These are phyloP conservation scores for Laguncularia racemosa DNA, from an alignment of 345 rosid genomes.

Conservation along the genomic window DNA sequence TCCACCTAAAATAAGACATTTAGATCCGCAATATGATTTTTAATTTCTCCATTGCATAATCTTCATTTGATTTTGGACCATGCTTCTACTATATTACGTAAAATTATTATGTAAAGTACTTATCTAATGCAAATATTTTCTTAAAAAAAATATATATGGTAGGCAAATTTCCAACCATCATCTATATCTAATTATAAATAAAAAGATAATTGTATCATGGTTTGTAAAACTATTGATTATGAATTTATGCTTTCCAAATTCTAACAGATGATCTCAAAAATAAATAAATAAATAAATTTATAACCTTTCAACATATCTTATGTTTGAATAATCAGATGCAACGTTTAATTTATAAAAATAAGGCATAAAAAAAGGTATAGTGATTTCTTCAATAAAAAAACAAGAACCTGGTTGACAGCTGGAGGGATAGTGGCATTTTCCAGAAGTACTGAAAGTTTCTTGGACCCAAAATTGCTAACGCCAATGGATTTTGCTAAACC, in stretches of 20 bases:
- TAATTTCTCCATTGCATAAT: neutral
- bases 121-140: no score
- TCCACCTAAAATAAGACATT: constrained; percentile 20
- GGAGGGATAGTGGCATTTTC: constrained; percentile 23
- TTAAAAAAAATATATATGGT: neutral
- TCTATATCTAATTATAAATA: no score
- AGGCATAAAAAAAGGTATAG: neutral
- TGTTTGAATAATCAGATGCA: neutral
- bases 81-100: no score
- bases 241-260: no score
- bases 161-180: neutral
- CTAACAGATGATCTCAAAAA: no score
- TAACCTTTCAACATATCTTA: neutral
- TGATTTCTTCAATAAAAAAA: neutral
- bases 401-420: constrained; percentile 26
- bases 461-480: constrained; percentile 29
- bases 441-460: constrained; percentile 27
- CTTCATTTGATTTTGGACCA: no score
- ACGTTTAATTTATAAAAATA: no score
- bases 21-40: neutral
- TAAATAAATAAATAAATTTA: no score
- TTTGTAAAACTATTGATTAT: no score
- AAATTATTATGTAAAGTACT: no score
- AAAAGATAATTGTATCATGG: no score
- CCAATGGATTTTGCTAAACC: constrained; percentile 32